phyloP scores from a whole-genome alignment of 805 yeast genomes.

The Candida hungchunana region DNA sequence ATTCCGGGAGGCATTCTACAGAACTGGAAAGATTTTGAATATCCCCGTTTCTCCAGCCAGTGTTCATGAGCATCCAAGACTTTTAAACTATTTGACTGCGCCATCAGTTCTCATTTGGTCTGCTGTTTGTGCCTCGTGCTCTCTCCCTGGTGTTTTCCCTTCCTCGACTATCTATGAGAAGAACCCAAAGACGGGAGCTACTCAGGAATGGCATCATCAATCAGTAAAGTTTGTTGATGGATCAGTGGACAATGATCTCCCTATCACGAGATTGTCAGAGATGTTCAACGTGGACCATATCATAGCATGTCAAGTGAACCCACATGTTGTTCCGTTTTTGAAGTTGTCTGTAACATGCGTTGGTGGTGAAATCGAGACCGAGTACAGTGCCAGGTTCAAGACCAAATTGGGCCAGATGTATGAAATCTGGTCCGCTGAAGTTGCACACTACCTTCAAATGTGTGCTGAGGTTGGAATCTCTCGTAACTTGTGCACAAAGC shows the following conservation, averaged over 20 bases:
- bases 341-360: constrained; percentile 61
- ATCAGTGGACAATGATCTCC: constrained; percentile 90
- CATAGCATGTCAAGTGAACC: constrained; percentile 96
- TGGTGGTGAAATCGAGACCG: constrained; percentile 66
- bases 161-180: constrained; percentile 84
- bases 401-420: constrained; percentile 49
- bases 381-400: constrained; percentile 51
- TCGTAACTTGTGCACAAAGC: constrained; percentile 65
- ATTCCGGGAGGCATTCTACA: constrained; percentile 88
- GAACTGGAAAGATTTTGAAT: constrained; percentile 90
- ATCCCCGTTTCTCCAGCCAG: constrained; percentile 93
- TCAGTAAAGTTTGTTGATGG: constrained; percentile 90
- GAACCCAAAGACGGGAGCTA: constrained; percentile 64
- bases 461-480: constrained; percentile 73
- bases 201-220: constrained; percentile 77
- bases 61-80: constrained; percentile 83
- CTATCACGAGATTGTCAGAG: constrained; percentile 84
- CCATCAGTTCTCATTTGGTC: constrained; percentile 83
- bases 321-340: constrained; percentile 89
- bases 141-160: constrained; percentile 88
- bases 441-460: constrained; percentile 72
- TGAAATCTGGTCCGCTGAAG: constrained; percentile 61
- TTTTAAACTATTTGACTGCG: constrained; percentile 74
- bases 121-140: constrained; percentile 90
- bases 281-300: constrained; percentile 98